Percentiles rank a stretch among this genome's conserved stretches.
Evolutionary conservation across 257 asterid genomes (phyloP).

Genomic region (Nicotiana knightiana): DNA sequence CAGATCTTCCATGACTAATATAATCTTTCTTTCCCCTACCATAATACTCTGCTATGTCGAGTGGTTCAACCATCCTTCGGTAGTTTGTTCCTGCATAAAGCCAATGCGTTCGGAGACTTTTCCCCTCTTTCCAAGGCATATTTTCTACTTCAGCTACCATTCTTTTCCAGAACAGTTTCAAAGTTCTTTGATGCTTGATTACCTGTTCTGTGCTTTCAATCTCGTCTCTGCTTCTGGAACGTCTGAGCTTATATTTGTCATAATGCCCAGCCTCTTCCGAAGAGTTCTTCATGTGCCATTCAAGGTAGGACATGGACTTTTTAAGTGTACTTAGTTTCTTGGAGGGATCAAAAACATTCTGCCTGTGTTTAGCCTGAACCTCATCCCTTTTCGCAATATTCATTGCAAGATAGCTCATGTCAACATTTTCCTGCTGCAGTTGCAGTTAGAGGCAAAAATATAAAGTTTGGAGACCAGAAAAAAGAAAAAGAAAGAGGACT

Average conservation of each 20-base stretch:
- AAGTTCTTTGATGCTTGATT: slow-evolving; percentile 14
- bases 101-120: slow-evolving; percentile 13
- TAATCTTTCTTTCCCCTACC: slow-evolving; percentile 21
- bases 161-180: slow-evolving; percentile 23
- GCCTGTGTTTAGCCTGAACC: background rate
- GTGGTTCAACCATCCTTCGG: slow-evolving; percentile 33
- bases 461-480: background rate
- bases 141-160: slow-evolving; percentile 20
- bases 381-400: background rate
- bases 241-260: slow-evolving; percentile 18
- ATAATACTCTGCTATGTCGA: slow-evolving; percentile 31
- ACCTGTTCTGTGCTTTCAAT: slow-evolving; percentile 16
- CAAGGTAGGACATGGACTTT: slow-evolving; percentile 21
- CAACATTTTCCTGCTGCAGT: slow-evolving; percentile 1
- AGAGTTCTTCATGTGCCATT: slow-evolving; percentile 23
- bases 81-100: slow-evolving; percentile 30
- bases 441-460: background rate
- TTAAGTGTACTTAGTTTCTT: slow-evolving; percentile 20
- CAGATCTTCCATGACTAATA: slow-evolving; percentile 9
- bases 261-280: slow-evolving; percentile 24
- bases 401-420: slow-evolving; percentile 3
- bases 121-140: slow-evolving; percentile 23
- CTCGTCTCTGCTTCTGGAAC: slow-evolving; percentile 13
- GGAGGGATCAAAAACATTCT: slow-evolving; percentile 14
- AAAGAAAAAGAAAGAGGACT: background rate